These are phyloP conservation scores for Fraxinus anomala DNA, from an alignment of 257 asterid genomes.

Conservation along the genomic window DNA sequence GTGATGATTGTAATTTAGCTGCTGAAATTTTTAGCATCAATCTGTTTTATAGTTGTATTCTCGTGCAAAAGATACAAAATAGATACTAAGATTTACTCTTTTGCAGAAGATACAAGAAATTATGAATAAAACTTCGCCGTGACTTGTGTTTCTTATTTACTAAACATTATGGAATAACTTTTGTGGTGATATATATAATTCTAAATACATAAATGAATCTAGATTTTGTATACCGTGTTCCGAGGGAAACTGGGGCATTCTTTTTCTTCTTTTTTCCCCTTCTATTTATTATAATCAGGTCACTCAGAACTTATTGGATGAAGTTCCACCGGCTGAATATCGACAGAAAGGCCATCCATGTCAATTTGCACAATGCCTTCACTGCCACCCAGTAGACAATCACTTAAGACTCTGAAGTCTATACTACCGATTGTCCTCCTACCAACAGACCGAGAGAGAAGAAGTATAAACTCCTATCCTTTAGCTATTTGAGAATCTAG, in stretches of 20 bases:
- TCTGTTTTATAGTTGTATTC: neutral
- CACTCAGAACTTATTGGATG: slow-evolving; percentile 53
- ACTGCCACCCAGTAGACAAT: slow-evolving; percentile 55
- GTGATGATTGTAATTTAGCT: slow-evolving; percentile 15
- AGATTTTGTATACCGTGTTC: neutral
- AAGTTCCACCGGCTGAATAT: slow-evolving; percentile 57
- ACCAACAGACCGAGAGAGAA: slow-evolving; percentile 69
- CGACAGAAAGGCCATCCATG: slow-evolving; percentile 76
- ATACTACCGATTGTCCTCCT: slow-evolving; percentile 76
- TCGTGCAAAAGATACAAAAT: slow-evolving; percentile 2
- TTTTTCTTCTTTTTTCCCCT: slow-evolving; percentile 1
- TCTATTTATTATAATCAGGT: slow-evolving; percentile 44
- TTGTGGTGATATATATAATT: neutral
- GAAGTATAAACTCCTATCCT: slow-evolving; percentile 45
- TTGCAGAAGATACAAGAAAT: neutral
- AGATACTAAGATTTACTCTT: neutral
- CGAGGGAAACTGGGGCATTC: slow-evolving; percentile 19
- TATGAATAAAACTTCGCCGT: neutral
- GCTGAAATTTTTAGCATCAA: slow-evolving; percentile 12
- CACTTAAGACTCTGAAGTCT: slow-evolving; percentile 50
- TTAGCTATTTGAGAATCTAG: slow-evolving; percentile 7
- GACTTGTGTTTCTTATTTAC: neutral
- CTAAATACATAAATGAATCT: too few species aligned
- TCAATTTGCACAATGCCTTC: slow-evolving; percentile 56
- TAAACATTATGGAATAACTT: slow-evolving; percentile 10